A percentile compares a stretch with the other conserved stretches of the same genome.
Evolutionary conservation across 306 rosid genomes (phyloP).

Genomic region (Pyrus betulifolia): DNA sequence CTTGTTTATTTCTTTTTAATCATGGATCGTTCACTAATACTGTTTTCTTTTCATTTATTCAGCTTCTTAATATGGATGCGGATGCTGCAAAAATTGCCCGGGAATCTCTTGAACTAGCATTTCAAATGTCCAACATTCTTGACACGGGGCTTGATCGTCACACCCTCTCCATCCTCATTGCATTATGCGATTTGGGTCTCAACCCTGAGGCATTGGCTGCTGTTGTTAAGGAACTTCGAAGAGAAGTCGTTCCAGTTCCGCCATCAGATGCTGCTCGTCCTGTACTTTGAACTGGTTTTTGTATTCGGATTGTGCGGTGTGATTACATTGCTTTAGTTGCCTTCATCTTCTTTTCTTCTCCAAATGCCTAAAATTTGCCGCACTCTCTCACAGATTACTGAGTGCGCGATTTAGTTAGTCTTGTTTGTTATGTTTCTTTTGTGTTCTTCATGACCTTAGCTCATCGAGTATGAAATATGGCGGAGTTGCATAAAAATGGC

Average conservation of each 20-base stretch:
- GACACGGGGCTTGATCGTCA: slow-evolving; percentile 65
- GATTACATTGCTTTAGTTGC: background rate
- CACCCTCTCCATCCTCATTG: slow-evolving; percentile 69
- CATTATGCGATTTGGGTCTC: slow-evolving; percentile 75
- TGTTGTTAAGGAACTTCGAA: slow-evolving; percentile 58
- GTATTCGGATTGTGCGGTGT: background rate
- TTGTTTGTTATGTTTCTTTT: background rate
- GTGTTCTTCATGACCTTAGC: no score
- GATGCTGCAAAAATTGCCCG: slow-evolving; percentile 56
- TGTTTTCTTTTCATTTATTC: background rate
- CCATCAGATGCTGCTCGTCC: slow-evolving; percentile 7
- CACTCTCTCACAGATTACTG: no score
- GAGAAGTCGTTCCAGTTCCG: slow-evolving; percentile 13
- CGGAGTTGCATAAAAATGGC: no score
- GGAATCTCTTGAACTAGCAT: slow-evolving; percentile 72
- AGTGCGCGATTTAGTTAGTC: no score
- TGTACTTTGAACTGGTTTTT: background rate
- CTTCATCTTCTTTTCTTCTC: background rate
- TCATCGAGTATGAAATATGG: no score
- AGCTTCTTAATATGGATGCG: slow-evolving; percentile 41
- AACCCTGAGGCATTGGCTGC: slow-evolving; percentile 75
- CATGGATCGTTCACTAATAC: background rate
- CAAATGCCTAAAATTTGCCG: no score
- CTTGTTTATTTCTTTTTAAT: background rate
- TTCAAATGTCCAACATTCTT: slow-evolving; percentile 62